Percentiles rank a stretch among this genome's conserved stretches.
Evolutionary conservation across 768 basidiomycete species (phyloP).

Genomic region (Lanmaoa rubissima): DNA sequence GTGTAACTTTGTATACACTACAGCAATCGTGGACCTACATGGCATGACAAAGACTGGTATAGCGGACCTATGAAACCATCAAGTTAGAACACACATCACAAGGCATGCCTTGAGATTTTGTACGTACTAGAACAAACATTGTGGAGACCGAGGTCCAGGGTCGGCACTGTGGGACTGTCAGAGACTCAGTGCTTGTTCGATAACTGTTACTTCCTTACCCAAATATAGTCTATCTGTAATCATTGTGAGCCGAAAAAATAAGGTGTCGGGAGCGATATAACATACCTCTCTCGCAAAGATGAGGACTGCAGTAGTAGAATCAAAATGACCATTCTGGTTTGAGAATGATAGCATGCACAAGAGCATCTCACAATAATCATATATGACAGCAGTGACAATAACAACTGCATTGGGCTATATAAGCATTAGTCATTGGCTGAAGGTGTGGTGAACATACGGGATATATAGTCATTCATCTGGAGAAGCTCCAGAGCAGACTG

Average conservation of each 20-base stretch:
- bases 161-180: not conserved
- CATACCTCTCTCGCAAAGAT: not conserved
- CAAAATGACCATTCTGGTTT: not conserved
- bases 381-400: not conserved
- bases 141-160: conserved; percentile 11
- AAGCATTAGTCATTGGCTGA: not conserved
- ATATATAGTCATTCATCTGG: not conserved
- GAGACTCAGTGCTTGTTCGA: too few species aligned
- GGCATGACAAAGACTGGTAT: conserved; percentile 1
- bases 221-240: conserved; percentile 1
- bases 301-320: not conserved
- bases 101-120: not conserved
- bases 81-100: not conserved
- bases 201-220: not conserved
- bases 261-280: too few species aligned
- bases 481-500: too few species aligned
- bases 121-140: conserved; percentile 5
- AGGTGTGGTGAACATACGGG: not conserved
- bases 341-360: conserved; percentile 5
- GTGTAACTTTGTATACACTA: too few species aligned
- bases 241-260: not conserved
- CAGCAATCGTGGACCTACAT: not conserved
- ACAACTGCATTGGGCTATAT: not conserved
- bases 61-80: not conserved
- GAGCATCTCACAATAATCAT: not conserved